Evolutionary conservation across 306 rosid genomes (phyloP), one percentile per base, ranked within the genome.

Genomic region (Vicia villosa): DNA sequence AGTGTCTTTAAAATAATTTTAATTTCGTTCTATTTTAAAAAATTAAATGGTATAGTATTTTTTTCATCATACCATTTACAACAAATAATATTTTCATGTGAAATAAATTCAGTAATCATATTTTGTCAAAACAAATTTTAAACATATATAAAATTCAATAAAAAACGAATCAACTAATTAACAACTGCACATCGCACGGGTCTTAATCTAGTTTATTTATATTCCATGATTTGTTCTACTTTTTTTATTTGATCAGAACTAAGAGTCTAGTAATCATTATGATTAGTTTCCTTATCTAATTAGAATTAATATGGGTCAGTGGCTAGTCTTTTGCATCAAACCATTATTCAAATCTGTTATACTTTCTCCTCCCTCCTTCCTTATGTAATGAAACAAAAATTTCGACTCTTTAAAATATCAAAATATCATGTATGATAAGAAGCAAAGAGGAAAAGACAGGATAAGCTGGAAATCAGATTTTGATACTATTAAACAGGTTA

Each of bases 381-480:
- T 16, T 60, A 60, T 34, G 26, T 34, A 60, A 34, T 16, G 16
- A 60, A 22, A 2, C 26, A 34, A 16, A 5, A 46, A 50, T 36
- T 72, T 73, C n/a, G 22, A 32, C 14, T 50, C 37, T 36, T n/a
- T 32, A 58, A 19, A 9, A 28, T 15, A 9, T 34, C 42, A 15
- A 38, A 58, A 49, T 47, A 76, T 26, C 42, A 49, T 24, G 54
- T n/a, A 57, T 56, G 74, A 68, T 15, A 22, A 45, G 46, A 26
- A 59, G 47, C 46, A 30, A 28, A 24, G 49, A 74, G 49, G 50
- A 52, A 69, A 52, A 30, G 50, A 51, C 37, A 46, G 45, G 40
- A 41, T 60, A 30, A 63, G 54, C 49, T 11, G 17, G 61, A 58
- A 61, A 63, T 7, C 41, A 63, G 66, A 74, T 63, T 69, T 59